Conservation (phyloP, 2,329 filamentous ascomycete genomes). For the Diaporthe humulicola region DNA sequence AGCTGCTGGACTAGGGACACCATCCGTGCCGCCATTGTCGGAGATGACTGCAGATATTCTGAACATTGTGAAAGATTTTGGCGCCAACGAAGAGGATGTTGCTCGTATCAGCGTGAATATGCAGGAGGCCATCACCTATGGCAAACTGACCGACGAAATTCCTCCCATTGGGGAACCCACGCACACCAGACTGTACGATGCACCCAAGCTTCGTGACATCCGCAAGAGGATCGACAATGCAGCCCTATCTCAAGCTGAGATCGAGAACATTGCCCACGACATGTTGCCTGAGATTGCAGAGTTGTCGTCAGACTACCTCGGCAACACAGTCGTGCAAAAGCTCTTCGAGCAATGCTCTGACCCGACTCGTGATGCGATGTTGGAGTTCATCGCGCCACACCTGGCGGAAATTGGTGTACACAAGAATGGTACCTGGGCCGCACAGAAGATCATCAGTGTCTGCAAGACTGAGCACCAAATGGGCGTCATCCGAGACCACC, state of each 20-base stretch:
- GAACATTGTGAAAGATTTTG: slow-evolving; percentile 89
- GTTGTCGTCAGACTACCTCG: slow-evolving; percentile 93
- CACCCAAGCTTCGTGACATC: slow-evolving; percentile 93
- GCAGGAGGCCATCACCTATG: slow-evolving; percentile 81
- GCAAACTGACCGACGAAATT: slow-evolving; percentile 83
- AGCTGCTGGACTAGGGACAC: slow-evolving; percentile 58
- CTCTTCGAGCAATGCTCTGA: slow-evolving; percentile 97
- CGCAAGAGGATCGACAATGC: slow-evolving; percentile 98
- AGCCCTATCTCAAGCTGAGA: slow-evolving; percentile 85
- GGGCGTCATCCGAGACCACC: slow-evolving; percentile 83
- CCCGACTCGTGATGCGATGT: slow-evolving; percentile 89
- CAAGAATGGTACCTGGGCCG: slow-evolving; percentile 99
- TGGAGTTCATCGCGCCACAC: slow-evolving; percentile 88
- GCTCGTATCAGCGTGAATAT: slow-evolving; percentile 80
- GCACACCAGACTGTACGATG: slow-evolving; percentile 91
- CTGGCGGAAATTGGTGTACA: slow-evolving; percentile 97
- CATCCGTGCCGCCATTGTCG: slow-evolving; percentile 78
- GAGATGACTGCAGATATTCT: slow-evolving; percentile 88
- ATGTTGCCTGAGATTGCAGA: slow-evolving; percentile 99
- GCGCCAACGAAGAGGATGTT: slow-evolving; percentile 84
- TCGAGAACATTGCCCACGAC: slow-evolving; percentile 90
- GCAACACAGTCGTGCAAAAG: slow-evolving; percentile 99
- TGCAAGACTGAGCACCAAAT: slow-evolving; percentile 89
- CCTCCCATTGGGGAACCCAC: slow-evolving; percentile 90
- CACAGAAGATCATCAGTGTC: slow-evolving; percentile 98